Base-by-base conservation (phyloP, 1,284 basidiomycete genomes). In the Singerocomus rubriflavus region DNA sequence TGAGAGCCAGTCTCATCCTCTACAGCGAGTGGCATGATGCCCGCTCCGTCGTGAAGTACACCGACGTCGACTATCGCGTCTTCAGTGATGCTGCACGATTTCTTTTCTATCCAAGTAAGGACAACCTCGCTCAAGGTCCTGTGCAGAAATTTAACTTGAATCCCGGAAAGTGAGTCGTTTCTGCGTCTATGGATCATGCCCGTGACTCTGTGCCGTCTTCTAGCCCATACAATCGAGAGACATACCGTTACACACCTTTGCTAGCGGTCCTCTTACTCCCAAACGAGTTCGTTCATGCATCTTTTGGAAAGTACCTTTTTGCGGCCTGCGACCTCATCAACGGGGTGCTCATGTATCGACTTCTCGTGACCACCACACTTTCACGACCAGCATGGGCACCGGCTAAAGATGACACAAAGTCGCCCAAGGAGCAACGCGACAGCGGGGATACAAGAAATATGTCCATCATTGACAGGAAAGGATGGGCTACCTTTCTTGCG, bases 191-290 rank as follows among this genome's bases (percentile, higher is more conserved):
- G 30, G 46, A 49, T 43, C 21, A 35, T 40, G 52, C 27, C 50
- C 34, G 34, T 57, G 45, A 39, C 51, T 29, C 50, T 34, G 34
- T 57, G 45, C 52, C 46, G 17, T 32, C 14, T 34, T n/a, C 27
- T 53, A 95, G 94, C 61, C 97, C 97, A 4, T 99, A 98, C 66
- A 80, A 78, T n/a, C 80, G 96, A 42, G 82, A 88, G 55, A 99
- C 97, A 2, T 99, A 97, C 68, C 87, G 96, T 5, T 99, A 99
- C 68, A 99, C 96, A 1, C 96, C 96, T 4, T 73, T 99, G 29
- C 79, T 99, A 8, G 92, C 96, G 2, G 68, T 93, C 2, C 66
- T 96, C 9, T 73, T 98, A 26, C 74, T 84, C 2, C 94, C 96
- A 2, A 95, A 93, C 62, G 79, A 80, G 57, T 77, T 85, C 71